Base-by-base conservation (phyloP, 2,329 filamentous ascomycete genomes). In the Nigrospora oryzae region DNA sequence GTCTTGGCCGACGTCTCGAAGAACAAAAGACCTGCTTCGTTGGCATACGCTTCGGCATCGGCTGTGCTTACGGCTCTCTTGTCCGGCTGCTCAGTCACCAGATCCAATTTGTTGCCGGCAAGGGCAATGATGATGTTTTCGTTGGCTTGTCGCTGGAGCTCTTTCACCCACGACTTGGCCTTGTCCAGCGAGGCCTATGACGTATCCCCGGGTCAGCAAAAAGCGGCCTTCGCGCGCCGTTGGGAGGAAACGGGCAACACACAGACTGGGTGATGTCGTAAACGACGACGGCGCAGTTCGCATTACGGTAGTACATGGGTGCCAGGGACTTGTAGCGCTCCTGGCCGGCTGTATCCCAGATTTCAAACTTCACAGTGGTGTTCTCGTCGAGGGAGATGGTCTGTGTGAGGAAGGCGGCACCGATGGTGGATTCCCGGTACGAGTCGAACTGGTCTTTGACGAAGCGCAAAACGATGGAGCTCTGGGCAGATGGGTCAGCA, bases 401-500 rank as follows among this genome's bases (percentile, higher is more conserved):
- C 71, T 98, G 93, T 60, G 93, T 98, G 56, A 98, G 80, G 77
- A 98, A 98, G 56, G 94, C 94, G 58, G 94, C 93, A 68, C 93
- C 91, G 70, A 96, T 96, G 51, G 91, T 96, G 46, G 90, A 95
- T 81, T 96, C 91, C 69, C 90, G 83, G 74, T 96, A 96, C 43
- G 77, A 80, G 75, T 98, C 93, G 70, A 98, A 98, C 88, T 97
- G 93, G 69, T 98, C 91, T 89, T 98, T 98, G 63, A 98, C 93
- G 63, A 98, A 98, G 70, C 94, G 85, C 63, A 98, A 75, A 46
- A 98, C 93, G 68, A 98, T 84, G 54, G 93, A 98, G 72, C 90
- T 96, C 91, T 95, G 58, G 44, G 47, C 28, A 33, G 47, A 36
- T 40, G 45, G 41, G 30, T 39, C 31, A 44, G 33, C 32, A 42